Base-by-base conservation (phyloP, 768 basidiomycete genomes). In the Ephemerocybe angulata region DNA sequence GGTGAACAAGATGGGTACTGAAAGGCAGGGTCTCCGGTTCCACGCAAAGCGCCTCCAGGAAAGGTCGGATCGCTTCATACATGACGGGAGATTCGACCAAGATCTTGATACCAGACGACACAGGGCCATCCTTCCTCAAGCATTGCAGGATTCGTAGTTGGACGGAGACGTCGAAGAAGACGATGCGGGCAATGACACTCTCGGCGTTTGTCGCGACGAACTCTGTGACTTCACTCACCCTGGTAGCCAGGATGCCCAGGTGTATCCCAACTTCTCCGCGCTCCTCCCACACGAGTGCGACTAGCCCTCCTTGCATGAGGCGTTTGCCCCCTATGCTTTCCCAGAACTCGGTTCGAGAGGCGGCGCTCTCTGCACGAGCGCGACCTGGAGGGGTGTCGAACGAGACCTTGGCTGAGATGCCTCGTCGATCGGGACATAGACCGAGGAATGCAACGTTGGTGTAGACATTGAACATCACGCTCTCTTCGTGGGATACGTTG, bases 21-120 rank as follows among this genome's bases (percentile, higher is more conserved):
- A 88, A 85, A 0, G 86, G 86, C 6, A 89, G 55, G 2, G 68
- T 64, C 44, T 80, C 77, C 0, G 88, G 85, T 52, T 84, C 85
- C 1, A 71, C 67, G 19, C 80, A 74, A 3, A 90, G 72, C 0
- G 80, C 76, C 54, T 85, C 76, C 13, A 90, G 72, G 70, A 89
- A 89, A 0, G 88, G 88, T 6, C 84, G 73, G 30, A 86, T 78
- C 0, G 84, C 73, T 56, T 87, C 87, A 56, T 79, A 87, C 79
- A 89, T 79, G 54, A 88, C 79, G 0, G 80, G 76, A 0, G 80
- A 75, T 56, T 89, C 87, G 13, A 88, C 68, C 22, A 88, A 68
- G 2, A 86, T 50, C 47, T 58, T 69, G 44, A 57, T 66, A 7
- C 56, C 63, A 58, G 71, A 65, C 41, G 48, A 28, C 31, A 58